phyloP scores from a whole-genome alignment of 1,284 basidiomycete genomes.

The Xerocomus amazonicus region DNA sequence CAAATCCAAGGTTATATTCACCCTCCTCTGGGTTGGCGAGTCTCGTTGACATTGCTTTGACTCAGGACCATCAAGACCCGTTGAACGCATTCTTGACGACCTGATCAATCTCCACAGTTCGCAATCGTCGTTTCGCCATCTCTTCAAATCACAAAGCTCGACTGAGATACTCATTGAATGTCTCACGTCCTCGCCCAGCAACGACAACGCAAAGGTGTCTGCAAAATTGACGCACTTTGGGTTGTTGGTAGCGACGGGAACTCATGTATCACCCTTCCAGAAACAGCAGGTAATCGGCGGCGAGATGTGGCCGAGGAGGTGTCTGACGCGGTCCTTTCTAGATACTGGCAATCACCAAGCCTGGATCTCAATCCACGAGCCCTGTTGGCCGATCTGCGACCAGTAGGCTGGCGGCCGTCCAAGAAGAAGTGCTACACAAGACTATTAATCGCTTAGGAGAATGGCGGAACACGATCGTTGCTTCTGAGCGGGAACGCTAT shows the following conservation, averaged over 20 bases:
- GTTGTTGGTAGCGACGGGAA: conserved; percentile 60
- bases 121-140: conserved; percentile 59
- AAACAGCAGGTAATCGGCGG: conserved; percentile 56
- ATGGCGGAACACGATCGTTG: conserved; percentile 65
- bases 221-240: conserved; percentile 69
- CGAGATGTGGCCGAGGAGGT: not conserved
- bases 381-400: not conserved
- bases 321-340: conserved; percentile 9
- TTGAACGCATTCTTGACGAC: conserved; percentile 51
- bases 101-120: conserved; percentile 60
- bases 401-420: conserved; percentile 23
- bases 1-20: conserved; percentile 14
- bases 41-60: not conserved
- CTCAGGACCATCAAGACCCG: conserved; percentile 22
- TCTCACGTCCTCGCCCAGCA: conserved; percentile 51
- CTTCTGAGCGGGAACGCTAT: conserved; percentile 65
- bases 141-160: conserved; percentile 67
- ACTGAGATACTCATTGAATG: conserved; percentile 63
- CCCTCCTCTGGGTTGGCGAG: no score
- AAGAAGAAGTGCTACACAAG: conserved; percentile 57
- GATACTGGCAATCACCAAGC: conserved; percentile 25
- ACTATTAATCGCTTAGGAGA: conserved; percentile 59
- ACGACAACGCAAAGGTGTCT: conserved; percentile 40
- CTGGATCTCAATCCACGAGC: conserved; percentile 3
- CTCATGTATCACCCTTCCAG: conserved; percentile 53